Evolutionary conservation across 2,329 filamentous ascomycete genomes (phyloP).

Genomic region (Immersiporthe knoxdaviesiana): DNA sequence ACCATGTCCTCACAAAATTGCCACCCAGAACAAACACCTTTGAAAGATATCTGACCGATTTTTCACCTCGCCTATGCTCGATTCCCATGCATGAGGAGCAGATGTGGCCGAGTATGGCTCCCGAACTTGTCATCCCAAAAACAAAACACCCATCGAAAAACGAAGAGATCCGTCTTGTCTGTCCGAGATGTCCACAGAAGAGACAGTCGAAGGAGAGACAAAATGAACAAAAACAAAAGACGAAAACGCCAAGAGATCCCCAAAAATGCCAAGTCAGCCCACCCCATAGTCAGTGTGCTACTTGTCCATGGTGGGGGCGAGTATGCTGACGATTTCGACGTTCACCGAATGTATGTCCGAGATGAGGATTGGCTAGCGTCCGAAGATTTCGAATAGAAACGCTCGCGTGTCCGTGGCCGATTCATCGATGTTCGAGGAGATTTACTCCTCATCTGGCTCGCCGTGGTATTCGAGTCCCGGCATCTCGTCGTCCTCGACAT

Average conservation of each 20-base stretch:
- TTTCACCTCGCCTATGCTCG: not conserved
- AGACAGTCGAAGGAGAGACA: not conserved
- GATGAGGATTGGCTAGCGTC: not conserved
- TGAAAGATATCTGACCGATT: not conserved
- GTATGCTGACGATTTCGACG: not conserved
- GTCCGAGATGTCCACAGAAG: not conserved
- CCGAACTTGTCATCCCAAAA: not conserved
- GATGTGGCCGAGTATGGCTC: not conserved
- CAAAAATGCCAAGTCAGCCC: not conserved
- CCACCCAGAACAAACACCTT: not conserved
- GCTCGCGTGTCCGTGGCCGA: too few relatives aligned
- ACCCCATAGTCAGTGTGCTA: not conserved
- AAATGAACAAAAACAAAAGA: not conserved
- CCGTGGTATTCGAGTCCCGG: not conserved
- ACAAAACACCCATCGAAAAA: not conserved
- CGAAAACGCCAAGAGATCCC: not conserved
- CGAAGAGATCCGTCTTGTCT: not conserved
- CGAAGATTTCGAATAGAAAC: not conserved
- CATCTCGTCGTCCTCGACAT: constrained; percentile 10
- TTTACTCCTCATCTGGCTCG: not conserved
- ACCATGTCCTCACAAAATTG: constrained; percentile 11
- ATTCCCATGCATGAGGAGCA: not conserved
- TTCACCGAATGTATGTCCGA: not conserved
- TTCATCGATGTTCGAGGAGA: too few relatives aligned
- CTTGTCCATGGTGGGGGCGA: not conserved